Percentiles rank a stretch among this genome's conserved stretches.
Evolutionary conservation across 2,329 filamentous ascomycete genomes (phyloP).

Genomic region (Colletotrichum sp.): DNA sequence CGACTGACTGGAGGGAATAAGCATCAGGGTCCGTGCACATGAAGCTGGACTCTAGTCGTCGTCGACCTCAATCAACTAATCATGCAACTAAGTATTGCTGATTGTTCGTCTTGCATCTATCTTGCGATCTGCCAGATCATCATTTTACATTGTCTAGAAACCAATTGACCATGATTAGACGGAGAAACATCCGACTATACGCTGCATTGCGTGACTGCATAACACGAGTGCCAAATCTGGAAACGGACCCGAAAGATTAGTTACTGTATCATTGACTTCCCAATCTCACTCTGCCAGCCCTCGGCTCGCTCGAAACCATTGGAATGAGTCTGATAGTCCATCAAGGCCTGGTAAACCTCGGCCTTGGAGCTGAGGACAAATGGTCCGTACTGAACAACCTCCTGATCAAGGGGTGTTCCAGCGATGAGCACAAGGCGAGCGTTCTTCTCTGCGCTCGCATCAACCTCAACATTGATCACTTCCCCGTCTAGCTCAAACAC

Average conservation of each 20-base stretch:
- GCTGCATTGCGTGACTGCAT: neutral
- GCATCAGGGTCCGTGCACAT: neutral
- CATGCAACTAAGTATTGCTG: neutral
- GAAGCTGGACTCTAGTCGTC: neutral
- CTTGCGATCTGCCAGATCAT: neutral
- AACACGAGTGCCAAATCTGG: neutral
- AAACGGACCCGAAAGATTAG: neutral
- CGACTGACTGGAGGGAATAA: neutral
- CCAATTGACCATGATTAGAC: neutral
- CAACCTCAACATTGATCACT: conserved; percentile 72
- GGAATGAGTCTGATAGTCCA: conserved; percentile 73
- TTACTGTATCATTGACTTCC: conserved; percentile 68
- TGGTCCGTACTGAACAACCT: conserved; percentile 82
- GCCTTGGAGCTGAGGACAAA: conserved; percentile 79
- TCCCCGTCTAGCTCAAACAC: conserved; percentile 86
- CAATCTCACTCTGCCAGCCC: conserved; percentile 86
- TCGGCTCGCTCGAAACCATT: conserved; percentile 84
- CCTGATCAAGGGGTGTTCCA: conserved; percentile 80
- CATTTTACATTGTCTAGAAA: neutral
- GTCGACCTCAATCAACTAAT: neutral
- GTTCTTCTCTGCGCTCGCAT: conserved; percentile 63
- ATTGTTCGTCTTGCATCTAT: neutral
- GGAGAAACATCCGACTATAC: neutral
- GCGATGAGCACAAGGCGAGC: conserved; percentile 74
- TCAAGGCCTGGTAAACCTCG: conserved; percentile 77